A percentile compares a stretch with the other conserved stretches of the same genome.
These are phyloP conservation scores for Acacia concinna DNA, from an alignment of 331 rosid genomes.

Conservation along the genomic window DNA sequence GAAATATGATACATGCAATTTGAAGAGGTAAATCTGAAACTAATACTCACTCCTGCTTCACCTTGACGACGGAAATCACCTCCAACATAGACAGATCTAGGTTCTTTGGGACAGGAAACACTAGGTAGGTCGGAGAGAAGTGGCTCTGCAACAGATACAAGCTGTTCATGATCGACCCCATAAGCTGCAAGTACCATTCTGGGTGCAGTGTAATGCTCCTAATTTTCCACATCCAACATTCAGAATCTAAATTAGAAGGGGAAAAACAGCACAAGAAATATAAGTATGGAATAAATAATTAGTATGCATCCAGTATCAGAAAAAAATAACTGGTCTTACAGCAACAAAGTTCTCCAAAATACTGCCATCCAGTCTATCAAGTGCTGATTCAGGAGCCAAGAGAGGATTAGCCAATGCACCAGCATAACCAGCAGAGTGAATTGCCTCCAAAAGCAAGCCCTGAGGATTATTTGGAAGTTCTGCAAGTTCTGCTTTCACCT, in stretches of 20 bases:
- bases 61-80: conserved; percentile 91
- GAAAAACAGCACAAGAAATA: not conserved
- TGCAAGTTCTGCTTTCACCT: conserved; percentile 62
- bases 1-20: not conserved
- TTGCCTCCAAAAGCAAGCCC: conserved; percentile 74
- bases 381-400: conserved; percentile 62
- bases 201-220: conserved; percentile 97
- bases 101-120: conserved; percentile 52
- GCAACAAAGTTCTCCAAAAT: conserved; percentile 63
- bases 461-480: conserved; percentile 74
- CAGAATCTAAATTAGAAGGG: conserved; percentile 23
- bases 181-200: conserved; percentile 93
- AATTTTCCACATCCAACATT: conserved; percentile 36
- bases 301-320: not conserved
- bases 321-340: conserved; percentile 47
- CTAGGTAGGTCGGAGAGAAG: conserved; percentile 85
- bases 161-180: conserved; percentile 87
- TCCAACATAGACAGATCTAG: conserved; percentile 79
- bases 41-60: conserved; percentile 69
- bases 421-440: conserved; percentile 76
- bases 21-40: not conserved
- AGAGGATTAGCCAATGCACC: conserved; percentile 85
- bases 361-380: conserved; percentile 53
- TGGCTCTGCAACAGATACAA: conserved; percentile 78
- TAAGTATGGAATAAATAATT: conserved; percentile 6